Percentiles rank a stretch among this genome's conserved stretches.
Evolutionary conservation across 441 rosid species (phyloP).

Genomic region (Mallotus repandus): DNA sequence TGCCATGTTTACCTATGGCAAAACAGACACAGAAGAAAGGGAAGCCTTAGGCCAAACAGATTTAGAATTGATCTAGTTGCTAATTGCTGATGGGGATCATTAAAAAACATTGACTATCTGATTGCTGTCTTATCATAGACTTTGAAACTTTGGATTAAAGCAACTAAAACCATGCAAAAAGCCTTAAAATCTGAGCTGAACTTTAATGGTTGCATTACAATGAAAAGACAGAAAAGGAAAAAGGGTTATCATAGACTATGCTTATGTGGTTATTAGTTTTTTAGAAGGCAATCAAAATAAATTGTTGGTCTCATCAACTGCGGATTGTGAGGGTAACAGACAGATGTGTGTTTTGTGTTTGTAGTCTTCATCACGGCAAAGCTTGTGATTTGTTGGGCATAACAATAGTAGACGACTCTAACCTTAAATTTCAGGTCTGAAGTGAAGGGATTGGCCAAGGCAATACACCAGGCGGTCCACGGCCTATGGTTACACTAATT

Average conservation of each 20-base stretch:
- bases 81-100: neutral
- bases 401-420: neutral
- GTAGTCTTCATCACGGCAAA: neutral
- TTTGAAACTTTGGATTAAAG: constrained; percentile 2
- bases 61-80: neutral
- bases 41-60: neutral
- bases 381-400: neutral
- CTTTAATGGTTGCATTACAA: neutral
- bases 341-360: neutral
- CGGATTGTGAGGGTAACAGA: neutral
- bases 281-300: no score
- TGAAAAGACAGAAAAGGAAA: neutral
- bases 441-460: no score
- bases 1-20: constrained; percentile 26
- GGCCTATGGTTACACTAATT: neutral
- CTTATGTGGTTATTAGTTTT: neutral
- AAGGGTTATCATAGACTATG: neutral
- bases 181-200: constrained; percentile 13
- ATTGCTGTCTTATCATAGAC: neutral
- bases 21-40: constrained; percentile 11
- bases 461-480: neutral
- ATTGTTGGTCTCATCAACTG: neutral
- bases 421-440: no score
- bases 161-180: neutral
- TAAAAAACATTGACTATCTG: neutral